Evolutionary conservation across 768 basidiomycete species (phyloP).

Genomic region (Boletellus ananas): DNA sequence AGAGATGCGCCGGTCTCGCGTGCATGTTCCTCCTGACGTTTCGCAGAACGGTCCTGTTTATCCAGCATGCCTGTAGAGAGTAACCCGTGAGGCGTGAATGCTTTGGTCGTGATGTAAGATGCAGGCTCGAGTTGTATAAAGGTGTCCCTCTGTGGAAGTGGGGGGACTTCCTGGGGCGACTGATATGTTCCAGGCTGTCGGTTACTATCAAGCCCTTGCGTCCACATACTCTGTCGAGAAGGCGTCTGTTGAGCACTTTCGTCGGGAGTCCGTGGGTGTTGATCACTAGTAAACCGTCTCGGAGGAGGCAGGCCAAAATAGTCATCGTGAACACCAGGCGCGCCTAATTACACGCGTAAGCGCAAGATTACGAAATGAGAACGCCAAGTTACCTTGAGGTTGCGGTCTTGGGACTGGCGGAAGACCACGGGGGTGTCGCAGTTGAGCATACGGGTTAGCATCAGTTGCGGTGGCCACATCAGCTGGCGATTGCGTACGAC

Average conservation of each 20-base stretch:
- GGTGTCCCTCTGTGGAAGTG: slow-evolving; percentile 40
- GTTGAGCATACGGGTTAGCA: slow-evolving; percentile 41
- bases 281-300: slow-evolving; percentile 54
- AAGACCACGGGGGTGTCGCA: slow-evolving; percentile 58
- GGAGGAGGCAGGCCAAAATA: slow-evolving; percentile 33
- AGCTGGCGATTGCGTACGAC: slow-evolving; percentile 29
- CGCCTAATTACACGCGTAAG: slow-evolving; percentile 13
- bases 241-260: slow-evolving; percentile 48
- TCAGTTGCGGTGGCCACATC: slow-evolving; percentile 30
- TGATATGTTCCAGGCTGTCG: slow-evolving; percentile 43
- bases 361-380: not conserved
- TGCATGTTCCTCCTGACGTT: slow-evolving; percentile 90
- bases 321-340: slow-evolving; percentile 44
- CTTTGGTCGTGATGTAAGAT: slow-evolving; percentile 79
- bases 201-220: slow-evolving; percentile 76
- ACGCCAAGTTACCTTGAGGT: slow-evolving; percentile 39
- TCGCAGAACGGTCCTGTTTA: slow-evolving; percentile 93
- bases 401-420: slow-evolving; percentile 57
- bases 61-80: slow-evolving; percentile 94
- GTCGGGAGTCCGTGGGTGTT: slow-evolving; percentile 52
- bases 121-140: slow-evolving; percentile 75
- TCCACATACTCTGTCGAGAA: slow-evolving; percentile 78
- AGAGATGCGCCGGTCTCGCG: slow-evolving; percentile 88
- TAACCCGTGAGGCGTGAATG: slow-evolving; percentile 91
- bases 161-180: slow-evolving; percentile 32